Evolutionary conservation across 768 basidiomycete species (phyloP).

Genomic region (Leccinellum albellum): DNA sequence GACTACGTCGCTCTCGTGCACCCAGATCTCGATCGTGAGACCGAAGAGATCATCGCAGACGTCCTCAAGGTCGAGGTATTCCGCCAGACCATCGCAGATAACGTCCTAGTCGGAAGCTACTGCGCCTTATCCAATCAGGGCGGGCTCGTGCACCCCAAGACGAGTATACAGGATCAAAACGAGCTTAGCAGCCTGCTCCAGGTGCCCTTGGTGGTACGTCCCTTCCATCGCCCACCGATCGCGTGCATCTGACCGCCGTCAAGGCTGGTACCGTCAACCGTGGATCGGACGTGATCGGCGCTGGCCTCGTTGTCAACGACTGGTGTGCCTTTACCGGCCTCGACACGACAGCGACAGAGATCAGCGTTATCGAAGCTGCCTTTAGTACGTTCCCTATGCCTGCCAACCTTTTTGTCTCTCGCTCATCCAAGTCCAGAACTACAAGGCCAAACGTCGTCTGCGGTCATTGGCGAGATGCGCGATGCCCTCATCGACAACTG

Average conservation of each 20-base stretch:
- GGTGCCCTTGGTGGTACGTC: constrained; percentile 86
- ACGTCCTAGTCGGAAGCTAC: constrained; percentile 95
- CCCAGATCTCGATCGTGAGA: constrained; percentile 96
- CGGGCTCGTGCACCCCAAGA: constrained; percentile 96
- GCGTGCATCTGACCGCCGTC: neutral
- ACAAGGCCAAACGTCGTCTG: constrained; percentile 77
- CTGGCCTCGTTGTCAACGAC: constrained; percentile 96
- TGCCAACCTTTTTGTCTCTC: neutral
- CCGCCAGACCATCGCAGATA: constrained; percentile 93
- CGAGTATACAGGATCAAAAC: constrained; percentile 95
- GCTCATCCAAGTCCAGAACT: constrained; percentile 50
- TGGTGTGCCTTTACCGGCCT: constrained; percentile 99
- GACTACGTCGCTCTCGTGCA: constrained; percentile 99
- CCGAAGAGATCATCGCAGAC: constrained; percentile 99
- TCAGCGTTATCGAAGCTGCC: constrained; percentile 94
- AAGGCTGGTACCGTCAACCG: constrained; percentile 98
- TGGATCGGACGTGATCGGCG: constrained; percentile 96
- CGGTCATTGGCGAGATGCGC: constrained; percentile 88
- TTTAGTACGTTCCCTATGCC: constrained; percentile 70
- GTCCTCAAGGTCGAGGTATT: constrained; percentile 99
- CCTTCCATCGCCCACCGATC: neutral
- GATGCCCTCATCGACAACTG: constrained; percentile 90
- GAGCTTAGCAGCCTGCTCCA: constrained; percentile 93
- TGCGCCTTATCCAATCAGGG: constrained; percentile 96
- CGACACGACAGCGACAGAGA: constrained; percentile 99